Evolutionary conservation across 345 rosid species (phyloP).

Genomic region (Sonneratia caseolaris): DNA sequence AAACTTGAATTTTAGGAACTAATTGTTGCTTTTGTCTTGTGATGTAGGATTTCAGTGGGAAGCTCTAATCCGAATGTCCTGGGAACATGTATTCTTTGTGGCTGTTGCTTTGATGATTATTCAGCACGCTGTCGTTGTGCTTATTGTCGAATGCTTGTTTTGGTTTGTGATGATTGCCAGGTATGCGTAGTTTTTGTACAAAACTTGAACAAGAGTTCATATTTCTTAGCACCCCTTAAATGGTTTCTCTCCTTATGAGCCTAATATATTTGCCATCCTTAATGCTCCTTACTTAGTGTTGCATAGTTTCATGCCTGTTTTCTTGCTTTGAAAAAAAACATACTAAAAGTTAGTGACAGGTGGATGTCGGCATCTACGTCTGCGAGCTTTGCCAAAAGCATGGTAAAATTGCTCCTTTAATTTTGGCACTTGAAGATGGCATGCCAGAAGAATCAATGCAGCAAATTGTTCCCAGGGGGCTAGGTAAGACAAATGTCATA

Average conservation of each 20-base stretch:
- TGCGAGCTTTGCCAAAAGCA: slow-evolving; percentile 87
- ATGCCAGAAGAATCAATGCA: slow-evolving; percentile 8
- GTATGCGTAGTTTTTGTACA: slow-evolving; percentile 23
- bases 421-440: slow-evolving; percentile 15
- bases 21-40: slow-evolving; percentile 9
- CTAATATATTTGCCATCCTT: neutral
- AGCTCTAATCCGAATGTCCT: slow-evolving; percentile 46
- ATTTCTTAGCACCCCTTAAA: neutral
- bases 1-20: neutral
- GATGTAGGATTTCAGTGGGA: slow-evolving; percentile 77
- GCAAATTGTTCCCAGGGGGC: slow-evolving; percentile 19
- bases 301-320: neutral
- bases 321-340: slow-evolving; percentile 14
- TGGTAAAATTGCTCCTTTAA: slow-evolving; percentile 21
- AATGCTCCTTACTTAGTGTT: neutral
- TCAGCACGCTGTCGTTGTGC: slow-evolving; percentile 74
- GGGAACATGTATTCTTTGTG: slow-evolving; percentile 73
- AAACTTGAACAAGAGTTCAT: neutral
- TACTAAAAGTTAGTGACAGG: slow-evolving; percentile 29
- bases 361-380: slow-evolving; percentile 35
- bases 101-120: slow-evolving; percentile 65
- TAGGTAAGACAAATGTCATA: slow-evolving; percentile 61
- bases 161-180: slow-evolving; percentile 71
- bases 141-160: slow-evolving; percentile 80
- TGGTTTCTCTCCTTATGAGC: neutral